Conservation (phyloP, 805 yeast genomes). For the Kodamaea laetipori region DNA sequence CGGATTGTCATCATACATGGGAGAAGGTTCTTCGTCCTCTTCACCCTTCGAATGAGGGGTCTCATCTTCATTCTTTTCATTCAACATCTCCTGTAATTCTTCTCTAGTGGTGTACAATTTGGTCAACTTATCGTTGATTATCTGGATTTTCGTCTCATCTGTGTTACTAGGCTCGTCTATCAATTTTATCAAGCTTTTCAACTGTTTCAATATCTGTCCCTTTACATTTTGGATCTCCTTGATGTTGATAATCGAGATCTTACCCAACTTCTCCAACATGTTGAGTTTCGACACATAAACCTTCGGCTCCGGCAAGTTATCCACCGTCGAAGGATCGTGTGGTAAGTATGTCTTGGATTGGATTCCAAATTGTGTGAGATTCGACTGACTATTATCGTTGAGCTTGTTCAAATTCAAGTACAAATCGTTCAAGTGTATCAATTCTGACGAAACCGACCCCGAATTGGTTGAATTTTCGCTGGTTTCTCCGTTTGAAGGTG, state of each 20-base stretch:
- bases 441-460: slow-evolving; percentile 30
- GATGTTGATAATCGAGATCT: slow-evolving; percentile 33
- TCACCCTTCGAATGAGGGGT: neutral
- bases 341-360: slow-evolving; percentile 42
- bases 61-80: slow-evolving; percentile 1
- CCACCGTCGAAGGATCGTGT: slow-evolving; percentile 33
- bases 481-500: neutral
- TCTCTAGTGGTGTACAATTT: slow-evolving; percentile 31
- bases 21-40: slow-evolving; percentile 32
- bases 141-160: slow-evolving; percentile 36
- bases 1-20: slow-evolving; percentile 24
- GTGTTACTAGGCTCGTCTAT: slow-evolving; percentile 30
- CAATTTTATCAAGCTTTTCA: slow-evolving; percentile 26
- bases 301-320: slow-evolving; percentile 41
- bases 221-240: slow-evolving; percentile 33
- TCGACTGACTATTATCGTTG: slow-evolving; percentile 31
- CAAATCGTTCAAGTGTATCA: slow-evolving; percentile 34
- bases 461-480: neutral
- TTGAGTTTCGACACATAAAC: slow-evolving; percentile 42
- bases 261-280: slow-evolving; percentile 40
- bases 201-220: slow-evolving; percentile 26
- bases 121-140: slow-evolving; percentile 31
- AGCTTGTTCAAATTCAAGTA: slow-evolving; percentile 31
- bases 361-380: slow-evolving; percentile 39
- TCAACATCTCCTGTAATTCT: slow-evolving; percentile 35